Evolutionary conservation across 2,329 filamentous ascomycete genomes (phyloP).

Genomic region (Colletotrichum tanaceti): DNA sequence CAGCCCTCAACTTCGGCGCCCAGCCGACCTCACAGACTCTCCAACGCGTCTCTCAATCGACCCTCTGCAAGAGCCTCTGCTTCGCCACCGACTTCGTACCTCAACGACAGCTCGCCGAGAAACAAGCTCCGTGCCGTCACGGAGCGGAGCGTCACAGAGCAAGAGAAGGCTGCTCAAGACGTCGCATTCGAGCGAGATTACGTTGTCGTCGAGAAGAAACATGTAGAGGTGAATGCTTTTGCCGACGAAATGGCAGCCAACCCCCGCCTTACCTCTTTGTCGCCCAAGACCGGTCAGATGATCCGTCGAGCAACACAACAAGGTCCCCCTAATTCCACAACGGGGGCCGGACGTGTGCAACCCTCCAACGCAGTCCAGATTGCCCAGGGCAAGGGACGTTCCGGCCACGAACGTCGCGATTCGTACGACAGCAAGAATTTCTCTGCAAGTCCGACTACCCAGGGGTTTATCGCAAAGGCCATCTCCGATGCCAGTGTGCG

Average conservation of each 20-base stretch:
- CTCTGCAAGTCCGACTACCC: constrained; percentile 80
- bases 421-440: constrained; percentile 79
- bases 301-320: constrained; percentile 83
- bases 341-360: constrained; percentile 75
- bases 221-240: constrained; percentile 96
- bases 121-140: constrained; percentile 45
- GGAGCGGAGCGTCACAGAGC: constrained; percentile 62
- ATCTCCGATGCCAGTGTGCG: constrained; percentile 90
- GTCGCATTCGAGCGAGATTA: constrained; percentile 94
- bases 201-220: constrained; percentile 92
- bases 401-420: constrained; percentile 78
- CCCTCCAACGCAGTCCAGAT: constrained; percentile 80
- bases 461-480: constrained; percentile 93
- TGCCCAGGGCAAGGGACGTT: constrained; percentile 71
- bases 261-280: constrained; percentile 67
- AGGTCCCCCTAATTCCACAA: constrained; percentile 74
- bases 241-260: constrained; percentile 94
- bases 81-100: constrained; percentile 49
- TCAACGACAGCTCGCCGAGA: constrained; percentile 50
- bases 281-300: constrained; percentile 71
- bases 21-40: constrained; percentile 55
- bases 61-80: constrained; percentile 49
- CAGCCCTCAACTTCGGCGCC: constrained; percentile 63
- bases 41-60: constrained; percentile 54
- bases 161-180: constrained; percentile 82